Evolutionary conservation across 352 stramenopile species (phyloP), one percentile per base, ranked within the genome.

Genomic region (Globisporangium splendens): DNA sequence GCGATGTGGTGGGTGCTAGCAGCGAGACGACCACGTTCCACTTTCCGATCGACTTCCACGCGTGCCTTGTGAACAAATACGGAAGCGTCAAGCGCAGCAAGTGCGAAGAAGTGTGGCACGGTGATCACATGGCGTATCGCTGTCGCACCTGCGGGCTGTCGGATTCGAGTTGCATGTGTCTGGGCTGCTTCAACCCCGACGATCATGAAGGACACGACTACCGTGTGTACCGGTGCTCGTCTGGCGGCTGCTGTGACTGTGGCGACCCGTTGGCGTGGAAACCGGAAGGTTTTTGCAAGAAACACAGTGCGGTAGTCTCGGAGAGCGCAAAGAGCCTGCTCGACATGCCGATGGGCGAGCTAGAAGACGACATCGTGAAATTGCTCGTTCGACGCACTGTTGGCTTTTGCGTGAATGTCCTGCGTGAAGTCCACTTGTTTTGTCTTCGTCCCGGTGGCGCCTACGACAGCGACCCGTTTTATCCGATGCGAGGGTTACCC

Each of bases 141-240:
- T 94, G 84, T 56, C 68, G 79, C 4, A 94, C 84, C 12, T 94
- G 84, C 62, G 84, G 84, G 0, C 66, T 94, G 6, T 91, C 80
- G n/a, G 84, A 94, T 63, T 94, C 84, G 50, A 92, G 82, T 51
- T 94, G 84, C 65, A 94, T 94, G 84, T 94, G 84, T 63, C 59
- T 94, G 44, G 66, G 63, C 0, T 94, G 84, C 58, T 94, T 94
- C 53, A 79, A 94, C 59, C 80, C 82, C 1, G 71, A 81, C 3
- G 76, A 92, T 50, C 84, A 94, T 55, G 77, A 89, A 57, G 80
- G 80, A 15, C 84, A 94, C 59, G 84, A 94, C 64, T 94, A 80
- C 54, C 69, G 84, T 49, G 83, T 94, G 5, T 94, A 94, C 47
- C 76, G 82, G 4, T 94, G 84, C 59, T 86, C 81, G 0, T 92